These are phyloP conservation scores for Croton setiger DNA, from an alignment of 441 rosid genomes.

Conservation along the genomic window DNA sequence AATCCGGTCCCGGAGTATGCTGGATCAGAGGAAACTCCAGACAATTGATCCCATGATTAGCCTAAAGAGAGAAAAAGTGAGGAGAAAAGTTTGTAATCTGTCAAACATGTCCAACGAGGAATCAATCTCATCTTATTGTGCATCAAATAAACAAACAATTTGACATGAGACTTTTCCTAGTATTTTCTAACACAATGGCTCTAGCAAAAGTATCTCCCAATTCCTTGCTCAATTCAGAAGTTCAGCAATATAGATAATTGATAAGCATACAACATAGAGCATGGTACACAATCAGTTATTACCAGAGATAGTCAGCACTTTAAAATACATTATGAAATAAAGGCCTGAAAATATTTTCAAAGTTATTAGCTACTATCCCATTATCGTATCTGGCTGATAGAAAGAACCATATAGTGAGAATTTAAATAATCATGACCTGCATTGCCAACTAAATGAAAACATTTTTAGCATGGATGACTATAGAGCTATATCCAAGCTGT, in stretches of 20 bases:
- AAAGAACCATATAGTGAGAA: not conserved
- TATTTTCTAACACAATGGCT: not conserved
- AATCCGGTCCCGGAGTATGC: conserved; percentile 80
- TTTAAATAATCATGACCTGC: not conserved
- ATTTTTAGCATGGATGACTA: not conserved
- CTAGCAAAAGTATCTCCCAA: not conserved
- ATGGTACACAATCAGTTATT: not conserved
- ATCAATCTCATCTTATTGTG: not conserved
- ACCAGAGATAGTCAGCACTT: not conserved
- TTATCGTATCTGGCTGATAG: not conserved
- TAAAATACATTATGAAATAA: not conserved
- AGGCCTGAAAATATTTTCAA: not conserved
- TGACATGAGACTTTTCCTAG: too few relatives aligned
- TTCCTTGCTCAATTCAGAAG: not conserved
- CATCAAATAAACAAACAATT: not conserved
- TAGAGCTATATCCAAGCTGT: not conserved
- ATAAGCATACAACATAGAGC: not conserved
- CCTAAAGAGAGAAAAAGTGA: conserved; percentile 32
- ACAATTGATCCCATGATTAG: conserved; percentile 52
- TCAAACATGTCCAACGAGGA: not conserved
- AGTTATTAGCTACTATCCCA: not conserved
- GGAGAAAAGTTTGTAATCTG: conserved; percentile 4
- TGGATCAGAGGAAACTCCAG: conserved; percentile 90
- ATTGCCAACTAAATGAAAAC: not conserved
- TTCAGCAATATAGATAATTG: not conserved